Base-by-base conservation (phyloP, 345 rosid genomes). In the Populus davidiana region DNA sequence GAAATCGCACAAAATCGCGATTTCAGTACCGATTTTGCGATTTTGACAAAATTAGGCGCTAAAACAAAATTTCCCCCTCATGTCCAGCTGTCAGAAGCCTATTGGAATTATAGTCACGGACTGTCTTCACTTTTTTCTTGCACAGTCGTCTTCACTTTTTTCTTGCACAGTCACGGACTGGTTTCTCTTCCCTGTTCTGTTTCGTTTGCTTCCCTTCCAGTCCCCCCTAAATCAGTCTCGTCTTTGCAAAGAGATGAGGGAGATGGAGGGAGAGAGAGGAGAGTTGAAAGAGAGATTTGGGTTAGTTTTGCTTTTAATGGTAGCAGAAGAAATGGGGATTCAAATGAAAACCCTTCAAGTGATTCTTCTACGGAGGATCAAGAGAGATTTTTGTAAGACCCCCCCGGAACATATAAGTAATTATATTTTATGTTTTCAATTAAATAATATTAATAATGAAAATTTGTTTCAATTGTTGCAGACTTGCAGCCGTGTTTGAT, bases 201-300 rank as follows among this genome's bases (percentile, higher is more conserved):
- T n/a, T n/a, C n/a, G n/a, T n/a, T n/a, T n/a, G n/a, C n/a, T n/a
- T n/a, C n/a, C n/a, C n/a, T n/a, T n/a, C n/a, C n/a, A n/a, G n/a
- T n/a, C n/a, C n/a, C n/a, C n/a, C n/a, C n/a, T n/a, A n/a, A n/a
- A n/a, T n/a, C n/a, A n/a, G n/a, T n/a, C n/a, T n/a, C n/a, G n/a
- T n/a, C n/a, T n/a, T n/a, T n/a, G n/a, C n/a, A 85, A 78, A 79
- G 71, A 65, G 90, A 83, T 25, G 82, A 31, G 8, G 52, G 38
- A n/a, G 75, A 54, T n/a, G 79, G 17, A 41, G 77, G 49, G 23
- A 65, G 56, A 41, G 79, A 79, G 59, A 85, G 81, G 61, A 66
- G 86, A 68, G 31, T 50, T 63, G 87, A 43, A 67, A 81, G 89
- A 76, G 90, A 89, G 82, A 80, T 87, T 82, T 87, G 90, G 92